A percentile compares a stretch with the other conserved stretches of the same genome.
phyloP scores from a whole-genome alignment of 495 filamentous ascomycete species.

The Articulospora tetracladia region DNA sequence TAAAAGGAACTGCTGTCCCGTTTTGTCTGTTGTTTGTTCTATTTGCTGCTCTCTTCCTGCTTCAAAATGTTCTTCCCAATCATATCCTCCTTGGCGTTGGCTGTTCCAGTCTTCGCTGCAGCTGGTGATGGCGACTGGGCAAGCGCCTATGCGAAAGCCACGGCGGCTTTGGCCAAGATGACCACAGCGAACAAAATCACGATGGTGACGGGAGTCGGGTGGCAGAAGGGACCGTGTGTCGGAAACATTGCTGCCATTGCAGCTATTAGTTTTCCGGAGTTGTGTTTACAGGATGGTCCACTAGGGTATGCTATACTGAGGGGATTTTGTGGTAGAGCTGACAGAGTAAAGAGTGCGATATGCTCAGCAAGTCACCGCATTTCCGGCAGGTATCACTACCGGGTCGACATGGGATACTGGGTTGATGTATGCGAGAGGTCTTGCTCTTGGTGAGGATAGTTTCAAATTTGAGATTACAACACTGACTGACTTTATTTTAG shows the following conservation, averaged over 20 bases:
- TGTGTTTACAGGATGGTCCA: slow-evolving; percentile 58
- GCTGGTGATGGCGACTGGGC: slow-evolving; percentile 38
- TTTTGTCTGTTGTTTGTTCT: not conserved
- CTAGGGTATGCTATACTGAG: slow-evolving; percentile 35
- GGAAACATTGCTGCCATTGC: slow-evolving; percentile 54
- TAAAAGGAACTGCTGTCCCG: too few species aligned
- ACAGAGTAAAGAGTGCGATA: slow-evolving; percentile 13
- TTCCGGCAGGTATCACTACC: slow-evolving; percentile 78
- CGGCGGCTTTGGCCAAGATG: slow-evolving; percentile 47
- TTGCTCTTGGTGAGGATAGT: slow-evolving; percentile 64
- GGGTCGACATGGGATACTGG: slow-evolving; percentile 61
- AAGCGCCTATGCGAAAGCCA: slow-evolving; percentile 53
- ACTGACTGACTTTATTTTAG: not conserved
- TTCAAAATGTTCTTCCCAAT: slow-evolving; percentile 12
- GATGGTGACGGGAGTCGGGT: slow-evolving; percentile 60
- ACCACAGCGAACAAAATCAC: slow-evolving; percentile 55
- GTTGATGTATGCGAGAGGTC: slow-evolving; percentile 67
- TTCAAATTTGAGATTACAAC: slow-evolving; percentile 28
- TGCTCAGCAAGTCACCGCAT: slow-evolving; percentile 75
- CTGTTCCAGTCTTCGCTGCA: slow-evolving; percentile 12
- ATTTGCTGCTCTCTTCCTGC: not conserved
- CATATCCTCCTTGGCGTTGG: slow-evolving; percentile 11
- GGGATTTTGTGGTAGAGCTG: not conserved
- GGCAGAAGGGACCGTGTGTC: slow-evolving; percentile 63
- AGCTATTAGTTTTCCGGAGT: slow-evolving; percentile 51